These are phyloP conservation scores for Jaltomata sinuosa DNA, from an alignment of 257 asterid species.

Conservation along the genomic window DNA sequence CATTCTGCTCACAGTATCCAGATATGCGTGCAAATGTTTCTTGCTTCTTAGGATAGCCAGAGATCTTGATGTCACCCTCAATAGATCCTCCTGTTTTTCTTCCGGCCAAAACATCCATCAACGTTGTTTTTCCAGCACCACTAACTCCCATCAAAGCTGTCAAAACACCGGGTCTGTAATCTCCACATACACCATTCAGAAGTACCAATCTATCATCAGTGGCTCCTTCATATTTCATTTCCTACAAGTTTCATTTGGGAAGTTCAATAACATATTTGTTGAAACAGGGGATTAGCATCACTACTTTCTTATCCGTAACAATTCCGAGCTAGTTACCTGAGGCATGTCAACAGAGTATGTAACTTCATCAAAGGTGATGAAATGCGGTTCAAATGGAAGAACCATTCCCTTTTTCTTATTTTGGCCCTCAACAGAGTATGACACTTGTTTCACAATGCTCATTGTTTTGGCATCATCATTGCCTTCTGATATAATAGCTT, in stretches of 20 bases:
- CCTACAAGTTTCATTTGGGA: constrained; percentile 22
- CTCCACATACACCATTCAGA: constrained; percentile 56
- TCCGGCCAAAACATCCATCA: constrained; percentile 73
- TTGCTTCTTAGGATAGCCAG: constrained; percentile 66
- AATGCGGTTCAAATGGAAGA: constrained; percentile 88
- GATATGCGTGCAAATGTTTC: constrained; percentile 63
- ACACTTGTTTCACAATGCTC: constrained; percentile 8
- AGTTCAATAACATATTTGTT: background rate
- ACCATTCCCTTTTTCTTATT: constrained; percentile 52
- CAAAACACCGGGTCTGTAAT: constrained; percentile 72
- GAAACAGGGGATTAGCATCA: no score
- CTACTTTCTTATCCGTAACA: background rate
- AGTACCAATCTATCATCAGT: constrained; percentile 39
- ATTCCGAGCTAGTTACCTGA: constrained; percentile 13
- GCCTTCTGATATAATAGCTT: constrained; percentile 35
- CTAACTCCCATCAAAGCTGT: constrained; percentile 77
- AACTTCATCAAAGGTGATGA: constrained; percentile 59
- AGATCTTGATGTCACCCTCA: constrained; percentile 44
- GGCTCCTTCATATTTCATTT: constrained; percentile 56
- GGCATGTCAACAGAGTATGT: constrained; percentile 90
- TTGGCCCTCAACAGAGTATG: constrained; percentile 12
- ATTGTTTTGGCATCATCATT: constrained; percentile 5
- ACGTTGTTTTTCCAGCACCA: constrained; percentile 79
- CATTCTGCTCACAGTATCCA: constrained; percentile 75
- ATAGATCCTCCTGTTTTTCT: constrained; percentile 74